A percentile compares a stretch with the other conserved stretches of the same genome.
These are phyloP conservation scores for Exophiala alcalophila DNA, from an alignment of 2,329 filamentous ascomycete genomes.

Conservation along the genomic window DNA sequence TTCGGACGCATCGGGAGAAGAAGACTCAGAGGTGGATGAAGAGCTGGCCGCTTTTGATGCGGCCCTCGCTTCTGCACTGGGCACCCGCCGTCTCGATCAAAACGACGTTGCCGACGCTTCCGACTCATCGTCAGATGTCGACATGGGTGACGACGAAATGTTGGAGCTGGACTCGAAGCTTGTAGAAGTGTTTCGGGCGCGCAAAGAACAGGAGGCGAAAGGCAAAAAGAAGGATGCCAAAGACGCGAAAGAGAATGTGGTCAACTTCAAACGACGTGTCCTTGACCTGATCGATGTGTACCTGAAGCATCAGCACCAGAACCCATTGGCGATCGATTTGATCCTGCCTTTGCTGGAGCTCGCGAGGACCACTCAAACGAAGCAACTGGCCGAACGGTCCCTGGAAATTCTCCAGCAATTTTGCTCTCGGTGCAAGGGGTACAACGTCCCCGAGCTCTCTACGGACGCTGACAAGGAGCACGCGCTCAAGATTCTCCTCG, in stretches of 20 bases:
- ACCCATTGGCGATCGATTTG: conserved; percentile 64
- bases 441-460: conserved; percentile 46
- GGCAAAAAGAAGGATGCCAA: conserved; percentile 80
- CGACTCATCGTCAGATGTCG: conserved; percentile 56
- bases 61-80: conserved; percentile 73
- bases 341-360: conserved; percentile 74
- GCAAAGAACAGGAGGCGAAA: conserved; percentile 55
- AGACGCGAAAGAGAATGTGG: conserved; percentile 80
- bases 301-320: conserved; percentile 71
- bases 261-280: conserved; percentile 93
- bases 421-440: conserved; percentile 60
- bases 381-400: conserved; percentile 71
- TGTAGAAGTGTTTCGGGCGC: conserved; percentile 78
- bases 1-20: background rate
- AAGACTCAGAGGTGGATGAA: conserved; percentile 43
- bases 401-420: conserved; percentile 69
- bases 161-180: conserved; percentile 80
- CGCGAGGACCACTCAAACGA: conserved; percentile 71
- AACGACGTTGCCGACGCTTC: conserved; percentile 55
- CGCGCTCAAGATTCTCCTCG: conserved; percentile 45
- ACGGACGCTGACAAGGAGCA: conserved; percentile 46
- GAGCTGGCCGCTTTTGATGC: conserved; percentile 66
- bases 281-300: conserved; percentile 85
- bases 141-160: conserved; percentile 98
- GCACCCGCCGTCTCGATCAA: conserved; percentile 61